Base-by-base conservation (phyloP, 2,329 filamentous ascomycete genomes). In the Ceratocystis albifundus region DNA sequence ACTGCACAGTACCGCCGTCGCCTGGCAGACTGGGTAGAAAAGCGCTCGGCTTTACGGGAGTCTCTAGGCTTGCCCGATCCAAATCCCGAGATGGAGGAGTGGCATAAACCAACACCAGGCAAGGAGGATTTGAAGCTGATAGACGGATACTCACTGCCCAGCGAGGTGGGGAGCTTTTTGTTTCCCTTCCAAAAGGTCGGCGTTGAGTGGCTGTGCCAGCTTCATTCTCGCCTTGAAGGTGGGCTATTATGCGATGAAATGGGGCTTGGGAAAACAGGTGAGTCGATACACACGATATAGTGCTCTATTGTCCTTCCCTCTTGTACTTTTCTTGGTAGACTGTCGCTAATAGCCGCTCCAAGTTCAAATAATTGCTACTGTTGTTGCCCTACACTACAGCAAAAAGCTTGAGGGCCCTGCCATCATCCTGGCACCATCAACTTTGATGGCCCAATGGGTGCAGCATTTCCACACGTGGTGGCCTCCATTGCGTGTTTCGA, bases 391-490 rank as follows among this genome's bases (percentile, higher is more conserved):
- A 7, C 94, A 99, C 74, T 92, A 96, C 75, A 97, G 91, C 76
- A 89, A 88, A 70, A 89, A 86, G 72, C 82, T 97, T 25, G 84
- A 82, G 25, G 90, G 90, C 68, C 94, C 94, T 0, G 86, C 95
- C 55, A 90, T 99, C 68, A 84, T 99, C 6, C 91, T 99, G 3
- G 92, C 91, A 63, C 94, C 94, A 1, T 93, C 93, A 2, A 99
- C 94, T 0, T 88, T 99, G 28, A 87, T 99, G 77, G 88, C 90
- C 69, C 94, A 99, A 74, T 99, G 94, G 94, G 94, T 96, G 12
- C 96, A 95, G 70, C 94, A 99, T 73, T 97, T 99, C 71, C 95
- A 99, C 76, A 86, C 88, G 12, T 99, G 95, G 95, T 99, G 95
- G 95, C 94, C 94, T n/a, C 88, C 94, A n/a, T 79, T 99, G 41